Percentiles rank a stretch among this genome's conserved stretches.
phyloP scores from a whole-genome alignment of 169 alveolate genomes.

The Theileria luwenshuni region DNA sequence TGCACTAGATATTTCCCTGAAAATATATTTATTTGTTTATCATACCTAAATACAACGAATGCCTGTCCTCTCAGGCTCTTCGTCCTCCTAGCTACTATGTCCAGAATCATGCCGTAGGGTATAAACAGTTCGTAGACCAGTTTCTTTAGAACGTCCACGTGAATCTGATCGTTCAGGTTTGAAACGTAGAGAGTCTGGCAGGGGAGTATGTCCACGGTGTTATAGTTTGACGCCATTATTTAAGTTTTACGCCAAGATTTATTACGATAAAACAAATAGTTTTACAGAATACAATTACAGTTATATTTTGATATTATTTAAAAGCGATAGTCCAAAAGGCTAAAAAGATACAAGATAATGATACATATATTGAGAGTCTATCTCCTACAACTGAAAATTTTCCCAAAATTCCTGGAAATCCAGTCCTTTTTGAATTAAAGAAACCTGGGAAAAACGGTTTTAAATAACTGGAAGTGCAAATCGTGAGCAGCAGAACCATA shows the following conservation, averaged over 20 bases:
- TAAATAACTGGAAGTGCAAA: constrained; percentile 93
- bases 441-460: constrained; percentile 87
- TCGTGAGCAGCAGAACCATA: constrained; percentile 85
- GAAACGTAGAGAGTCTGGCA: constrained; percentile 82
- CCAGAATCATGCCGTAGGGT: constrained; percentile 80
- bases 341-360: constrained; percentile 85
- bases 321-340: constrained; percentile 86
- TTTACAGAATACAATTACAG: not conserved
- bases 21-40: not conserved
- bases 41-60: constrained; percentile 78
- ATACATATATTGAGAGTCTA: constrained; percentile 91
- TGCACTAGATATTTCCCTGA: constrained; percentile 77
- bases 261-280: not conserved
- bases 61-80: constrained; percentile 82
- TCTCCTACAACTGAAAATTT: constrained; percentile 95
- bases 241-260: not conserved
- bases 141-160: constrained; percentile 70
- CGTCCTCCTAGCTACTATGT: constrained; percentile 72
- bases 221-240: constrained; percentile 21
- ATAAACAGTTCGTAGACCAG: constrained; percentile 79
- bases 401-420: constrained; percentile 92
- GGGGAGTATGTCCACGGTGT: constrained; percentile 76
- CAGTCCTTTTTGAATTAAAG: constrained; percentile 84
- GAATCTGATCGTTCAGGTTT: constrained; percentile 79
- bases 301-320: constrained; percentile 70